These are phyloP conservation scores for Daldinia grandis DNA, from an alignment of 495 filamentous ascomycete genomes.

Conservation along the genomic window DNA sequence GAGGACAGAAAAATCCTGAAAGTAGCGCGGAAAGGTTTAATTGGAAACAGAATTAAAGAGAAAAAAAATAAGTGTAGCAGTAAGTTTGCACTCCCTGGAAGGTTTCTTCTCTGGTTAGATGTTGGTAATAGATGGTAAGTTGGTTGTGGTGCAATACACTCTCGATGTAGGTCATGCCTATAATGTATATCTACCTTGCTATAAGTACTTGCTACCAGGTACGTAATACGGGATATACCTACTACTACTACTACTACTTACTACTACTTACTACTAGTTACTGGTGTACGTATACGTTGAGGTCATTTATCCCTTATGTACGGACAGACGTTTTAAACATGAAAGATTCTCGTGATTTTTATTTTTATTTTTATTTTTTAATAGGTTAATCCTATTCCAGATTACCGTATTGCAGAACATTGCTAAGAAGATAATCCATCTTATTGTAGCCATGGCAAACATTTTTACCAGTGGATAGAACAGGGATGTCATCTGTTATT, in stretches of 20 bases:
- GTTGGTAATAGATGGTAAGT: slow-evolving; percentile 10
- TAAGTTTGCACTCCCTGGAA: slow-evolving; percentile 9
- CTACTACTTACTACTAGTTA: background rate
- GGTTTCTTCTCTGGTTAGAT: slow-evolving; percentile 2
- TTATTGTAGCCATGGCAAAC: slow-evolving; percentile 9
- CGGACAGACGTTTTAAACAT: background rate
- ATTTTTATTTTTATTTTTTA: background rate
- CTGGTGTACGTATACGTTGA: background rate
- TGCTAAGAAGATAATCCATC: slow-evolving; percentile 9
- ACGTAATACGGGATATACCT: slow-evolving; percentile 12
- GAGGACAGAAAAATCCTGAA: slow-evolving; percentile 1
- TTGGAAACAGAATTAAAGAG: slow-evolving; percentile 14
- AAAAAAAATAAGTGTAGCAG: background rate
- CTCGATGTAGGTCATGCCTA: slow-evolving; percentile 1
- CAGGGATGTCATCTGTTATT: slow-evolving; percentile 14
- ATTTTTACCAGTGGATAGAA: background rate
- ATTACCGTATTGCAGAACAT: slow-evolving; percentile 1
- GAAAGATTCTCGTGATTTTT: background rate
- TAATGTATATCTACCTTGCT: slow-evolving; percentile 31
- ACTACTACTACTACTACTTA: background rate
- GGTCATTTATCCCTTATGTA: slow-evolving; percentile 5
- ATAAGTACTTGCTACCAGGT: slow-evolving; percentile 15
- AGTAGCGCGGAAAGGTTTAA: slow-evolving; percentile 12
- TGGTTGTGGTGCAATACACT: slow-evolving; percentile 18
- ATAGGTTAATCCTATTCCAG: background rate